Evolutionary conservation across 176 grass and related monocot genomes (phyloP), one percentile per base, ranked within the genome.

Genomic region (Aegilops speltoides): DNA sequence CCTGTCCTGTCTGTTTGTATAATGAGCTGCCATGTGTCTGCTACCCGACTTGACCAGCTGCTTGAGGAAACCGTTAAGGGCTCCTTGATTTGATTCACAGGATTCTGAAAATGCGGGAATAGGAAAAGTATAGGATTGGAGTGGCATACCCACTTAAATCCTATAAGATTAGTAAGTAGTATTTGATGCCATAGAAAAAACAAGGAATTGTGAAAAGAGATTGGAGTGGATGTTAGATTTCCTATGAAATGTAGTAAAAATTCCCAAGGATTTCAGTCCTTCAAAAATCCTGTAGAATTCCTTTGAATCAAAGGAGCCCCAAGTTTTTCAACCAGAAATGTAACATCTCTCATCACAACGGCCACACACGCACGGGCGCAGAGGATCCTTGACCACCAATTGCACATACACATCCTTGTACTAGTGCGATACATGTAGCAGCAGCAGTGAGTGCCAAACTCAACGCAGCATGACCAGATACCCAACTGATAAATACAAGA

Each of bases 401-500:
- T 74, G 82, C 43, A n/a, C 57, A 61, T 43, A 19, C 16, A 15
- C 31, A 26, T 25, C 29, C 43, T 76, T 76, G 73, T 50, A 28
- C 15, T 70, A 37, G 23, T 29, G 16, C 34, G 6, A 43, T 82
- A 84, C 45, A 87, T 69, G 34, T 26, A 77, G 76, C 6, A 31
- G 80, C 48, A 84, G 26, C 61, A 71, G n/a, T 24, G 57, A 74
- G 64, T 79, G 59, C 79, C 89, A 26, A 90, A 90, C 80, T 80
- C 59, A 83, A 90, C 80, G 75, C 59, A 43, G 83, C 78, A 82
- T 63, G 54, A 48, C 72, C 83, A 28, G 77, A 90, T 32, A 78
- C 66, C 66, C 74, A 86, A 79, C 24, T 32, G 84, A 91, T 75
- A 81, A 83, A 86, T 77, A 73, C 76, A 84, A 60, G 67, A 85